phyloP scores from a whole-genome alignment of 1,284 basidiomycete species.

The Fomitopsis schrenkii region DNA sequence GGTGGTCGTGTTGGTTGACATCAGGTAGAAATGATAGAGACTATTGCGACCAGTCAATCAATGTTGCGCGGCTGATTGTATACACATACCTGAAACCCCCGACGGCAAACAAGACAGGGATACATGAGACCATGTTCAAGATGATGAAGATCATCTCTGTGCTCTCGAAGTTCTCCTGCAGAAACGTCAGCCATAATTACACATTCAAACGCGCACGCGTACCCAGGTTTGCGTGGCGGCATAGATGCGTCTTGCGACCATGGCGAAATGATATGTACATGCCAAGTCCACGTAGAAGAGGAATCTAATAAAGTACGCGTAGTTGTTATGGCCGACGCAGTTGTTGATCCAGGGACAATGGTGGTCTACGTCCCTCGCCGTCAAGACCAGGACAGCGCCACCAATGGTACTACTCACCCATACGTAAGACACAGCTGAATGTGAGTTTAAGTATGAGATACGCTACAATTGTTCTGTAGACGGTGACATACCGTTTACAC shows the following conservation, averaged over 20 bases:
- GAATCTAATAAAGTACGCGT: slow-evolving; percentile 90
- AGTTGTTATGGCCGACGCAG: slow-evolving; percentile 88
- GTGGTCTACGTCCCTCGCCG: slow-evolving; percentile 55
- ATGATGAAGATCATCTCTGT: slow-evolving; percentile 81
- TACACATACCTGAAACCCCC: slow-evolving; percentile 74
- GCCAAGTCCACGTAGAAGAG: slow-evolving; percentile 89
- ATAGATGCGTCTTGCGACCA: slow-evolving; percentile 70
- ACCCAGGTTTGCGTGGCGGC: slow-evolving; percentile 51
- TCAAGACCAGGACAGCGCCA: neutral
- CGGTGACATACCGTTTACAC: slow-evolving; percentile 65
- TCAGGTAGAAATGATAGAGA: slow-evolving; percentile 83
- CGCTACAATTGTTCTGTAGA: neutral
- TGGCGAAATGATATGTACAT: slow-evolving; percentile 76
- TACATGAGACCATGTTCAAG: slow-evolving; percentile 82
- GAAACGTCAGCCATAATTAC: neutral
- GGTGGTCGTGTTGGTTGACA: slow-evolving; percentile 87
- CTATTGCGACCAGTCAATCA: slow-evolving; percentile 5
- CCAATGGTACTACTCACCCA: slow-evolving; percentile 49
- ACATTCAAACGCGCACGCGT: slow-evolving; percentile 13
- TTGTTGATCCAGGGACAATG: slow-evolving; percentile 93
- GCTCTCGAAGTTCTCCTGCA: slow-evolving; percentile 66
- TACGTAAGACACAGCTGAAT: slow-evolving; percentile 71
- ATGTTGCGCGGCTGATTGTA: neutral
- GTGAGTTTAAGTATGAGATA: neutral
- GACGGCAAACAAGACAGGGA: slow-evolving; percentile 84